Conservation (phyloP, 345 rosid genomes). For the Rhodomyrtus tomentosa region DNA sequence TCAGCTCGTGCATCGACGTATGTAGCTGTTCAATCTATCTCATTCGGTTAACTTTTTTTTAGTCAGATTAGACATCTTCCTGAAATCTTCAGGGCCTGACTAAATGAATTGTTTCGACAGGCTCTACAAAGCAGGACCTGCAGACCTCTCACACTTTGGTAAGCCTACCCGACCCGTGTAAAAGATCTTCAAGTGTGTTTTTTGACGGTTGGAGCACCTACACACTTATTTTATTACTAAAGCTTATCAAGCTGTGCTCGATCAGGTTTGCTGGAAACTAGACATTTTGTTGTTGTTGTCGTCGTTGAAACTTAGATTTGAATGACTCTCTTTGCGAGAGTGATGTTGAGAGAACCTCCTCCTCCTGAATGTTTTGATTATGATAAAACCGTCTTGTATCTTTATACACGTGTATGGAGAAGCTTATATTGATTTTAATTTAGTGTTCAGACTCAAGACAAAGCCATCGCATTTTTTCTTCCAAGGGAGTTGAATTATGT, state of each 20-base stretch:
- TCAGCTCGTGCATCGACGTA: conserved; percentile 19
- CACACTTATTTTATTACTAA: conserved; percentile 42
- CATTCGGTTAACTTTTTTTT: neutral
- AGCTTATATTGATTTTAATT: too few species aligned
- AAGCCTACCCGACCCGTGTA: conserved; percentile 40
- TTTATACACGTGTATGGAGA: too few species aligned
- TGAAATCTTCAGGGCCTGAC: neutral
- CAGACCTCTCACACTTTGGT: conserved; percentile 43
- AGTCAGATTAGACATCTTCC: neutral
- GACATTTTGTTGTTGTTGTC: neutral
- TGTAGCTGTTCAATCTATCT: neutral
- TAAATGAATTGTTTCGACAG: conserved; percentile 20
- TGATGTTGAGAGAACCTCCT: neutral
- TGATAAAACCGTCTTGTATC: too few species aligned
- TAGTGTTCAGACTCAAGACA: too few species aligned
- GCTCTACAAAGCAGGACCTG: conserved; percentile 54
- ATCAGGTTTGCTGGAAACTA: conserved; percentile 26
- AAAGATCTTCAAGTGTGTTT: conserved; percentile 29
- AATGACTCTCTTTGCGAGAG: neutral
- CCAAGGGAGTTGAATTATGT: too few species aligned
- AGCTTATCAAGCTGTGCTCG: conserved; percentile 29
- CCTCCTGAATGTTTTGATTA: too few species aligned
- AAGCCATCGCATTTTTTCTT: too few species aligned
- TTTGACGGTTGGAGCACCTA: conserved; percentile 88
- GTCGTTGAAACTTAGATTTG: neutral